phyloP scores from a whole-genome alignment of 352 stramenopile genomes.

The Phytopythium ostracodes region DNA sequence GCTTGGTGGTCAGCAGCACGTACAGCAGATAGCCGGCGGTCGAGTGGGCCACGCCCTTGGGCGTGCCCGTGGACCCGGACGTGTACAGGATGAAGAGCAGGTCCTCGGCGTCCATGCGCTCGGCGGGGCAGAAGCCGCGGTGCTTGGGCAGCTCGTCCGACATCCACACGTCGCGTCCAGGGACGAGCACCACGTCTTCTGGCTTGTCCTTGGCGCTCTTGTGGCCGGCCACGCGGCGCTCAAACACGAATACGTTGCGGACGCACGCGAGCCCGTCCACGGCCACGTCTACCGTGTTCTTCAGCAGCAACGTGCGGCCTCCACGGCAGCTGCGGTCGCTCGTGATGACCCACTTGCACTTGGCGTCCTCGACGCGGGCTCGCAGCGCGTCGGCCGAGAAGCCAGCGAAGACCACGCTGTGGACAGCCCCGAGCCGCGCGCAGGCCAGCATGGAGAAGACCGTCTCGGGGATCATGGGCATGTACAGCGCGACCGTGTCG shows the following conservation, averaged over 20 bases:
- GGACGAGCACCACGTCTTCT: slow-evolving; percentile 54
- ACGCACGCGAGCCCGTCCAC: slow-evolving; percentile 89
- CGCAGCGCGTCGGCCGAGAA: slow-evolving; percentile 93
- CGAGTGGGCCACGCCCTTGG: slow-evolving; percentile 95
- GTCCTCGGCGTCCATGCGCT: slow-evolving; percentile 96
- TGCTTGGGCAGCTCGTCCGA: slow-evolving; percentile 83
- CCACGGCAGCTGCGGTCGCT: slow-evolving; percentile 92
- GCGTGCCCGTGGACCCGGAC: slow-evolving; percentile 94
- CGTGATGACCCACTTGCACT: slow-evolving; percentile 90
- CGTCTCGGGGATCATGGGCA: slow-evolving; percentile 98
- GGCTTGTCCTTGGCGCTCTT: slow-evolving; percentile 58
- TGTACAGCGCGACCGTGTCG: slow-evolving; percentile 94
- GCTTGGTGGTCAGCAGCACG: slow-evolving; percentile 91
- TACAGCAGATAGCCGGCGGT: slow-evolving; percentile 96
- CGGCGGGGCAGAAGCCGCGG: slow-evolving; percentile 93
- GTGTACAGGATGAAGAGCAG: slow-evolving; percentile 98
- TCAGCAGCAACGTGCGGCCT: slow-evolving; percentile 91
- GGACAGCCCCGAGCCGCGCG: slow-evolving; percentile 95
- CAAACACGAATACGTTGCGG: slow-evolving; percentile 95
- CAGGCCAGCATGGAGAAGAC: slow-evolving; percentile 98
- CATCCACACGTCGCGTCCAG: slow-evolving; percentile 92
- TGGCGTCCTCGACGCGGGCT: slow-evolving; percentile 93
- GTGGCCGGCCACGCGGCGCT: slow-evolving; percentile 30
- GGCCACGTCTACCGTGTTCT: slow-evolving; percentile 94
- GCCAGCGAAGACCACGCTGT: slow-evolving; percentile 97